Percentiles rank a stretch among this genome's conserved stretches.
Evolutionary conservation across 176 grass and related monocot genomes (phyloP).

Genomic region (Guadua angustifolia): DNA sequence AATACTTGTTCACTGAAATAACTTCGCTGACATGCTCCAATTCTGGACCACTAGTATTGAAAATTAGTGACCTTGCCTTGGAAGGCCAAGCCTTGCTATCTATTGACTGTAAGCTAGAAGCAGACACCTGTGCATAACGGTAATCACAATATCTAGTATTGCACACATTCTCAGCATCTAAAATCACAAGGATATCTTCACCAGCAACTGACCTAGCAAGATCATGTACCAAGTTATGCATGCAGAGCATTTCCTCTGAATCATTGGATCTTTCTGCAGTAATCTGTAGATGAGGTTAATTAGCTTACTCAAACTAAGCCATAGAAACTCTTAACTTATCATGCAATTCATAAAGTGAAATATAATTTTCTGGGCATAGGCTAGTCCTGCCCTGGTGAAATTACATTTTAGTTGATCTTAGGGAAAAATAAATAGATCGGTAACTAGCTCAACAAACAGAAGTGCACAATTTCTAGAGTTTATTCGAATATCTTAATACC

Average conservation of each 20-base stretch:
- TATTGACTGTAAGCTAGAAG: conserved; percentile 46
- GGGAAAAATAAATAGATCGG: not conserved
- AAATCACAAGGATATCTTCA: conserved; percentile 58
- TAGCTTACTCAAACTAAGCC: conserved; percentile 6
- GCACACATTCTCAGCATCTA: conserved; percentile 43
- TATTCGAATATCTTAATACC: not conserved
- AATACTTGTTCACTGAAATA: conserved; percentile 49
- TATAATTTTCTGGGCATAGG: not conserved
- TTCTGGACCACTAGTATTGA: conserved; percentile 39
- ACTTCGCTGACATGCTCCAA: conserved; percentile 46
- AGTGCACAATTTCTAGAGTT: not conserved
- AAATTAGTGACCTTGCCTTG: conserved; percentile 56
- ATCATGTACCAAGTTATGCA: conserved; percentile 61
- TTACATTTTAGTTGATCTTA: conserved; percentile 16
- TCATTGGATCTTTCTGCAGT: not conserved
- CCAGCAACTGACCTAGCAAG: conserved; percentile 67
- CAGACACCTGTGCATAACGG: conserved; percentile 50
- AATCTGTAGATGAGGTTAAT: conserved; percentile 30
- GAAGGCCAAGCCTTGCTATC: conserved; percentile 49
- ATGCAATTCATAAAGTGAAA: not conserved
- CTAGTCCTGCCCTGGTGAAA: conserved; percentile 6
- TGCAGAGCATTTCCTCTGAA: conserved; percentile 48
- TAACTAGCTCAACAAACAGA: conserved; percentile 12
- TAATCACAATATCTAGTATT: conserved; percentile 46
- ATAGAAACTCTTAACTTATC: not conserved